Evolutionary conservation across 164 flowering plant genomes (phyloP).

Genomic region (Magnolia officinalis): DNA sequence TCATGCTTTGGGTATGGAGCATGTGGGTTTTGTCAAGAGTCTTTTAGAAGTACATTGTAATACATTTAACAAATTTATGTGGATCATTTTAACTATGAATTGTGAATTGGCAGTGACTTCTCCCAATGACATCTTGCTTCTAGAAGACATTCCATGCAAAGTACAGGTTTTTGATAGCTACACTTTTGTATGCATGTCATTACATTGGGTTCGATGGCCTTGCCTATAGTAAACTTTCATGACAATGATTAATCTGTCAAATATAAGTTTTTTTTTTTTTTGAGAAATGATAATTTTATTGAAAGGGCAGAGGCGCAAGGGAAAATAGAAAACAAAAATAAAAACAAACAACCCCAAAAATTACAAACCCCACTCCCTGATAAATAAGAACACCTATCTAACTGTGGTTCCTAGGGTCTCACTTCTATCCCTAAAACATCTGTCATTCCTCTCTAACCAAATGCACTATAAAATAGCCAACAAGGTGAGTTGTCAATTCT

Average conservation of each 20-base stretch:
- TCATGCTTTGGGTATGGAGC: background rate
- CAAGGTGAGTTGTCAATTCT: too few species aligned
- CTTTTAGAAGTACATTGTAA: background rate
- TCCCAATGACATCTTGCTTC: background rate
- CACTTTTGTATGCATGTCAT: background rate
- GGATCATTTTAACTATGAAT: background rate
- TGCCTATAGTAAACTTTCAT: background rate
- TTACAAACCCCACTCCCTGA: too few species aligned
- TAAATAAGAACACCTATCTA: too few species aligned
- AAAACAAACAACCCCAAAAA: too few species aligned
- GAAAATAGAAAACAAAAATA: too few species aligned
- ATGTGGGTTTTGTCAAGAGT: background rate
- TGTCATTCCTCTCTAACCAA: too few species aligned
- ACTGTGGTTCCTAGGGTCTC: too few species aligned
- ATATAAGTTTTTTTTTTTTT: too few species aligned
- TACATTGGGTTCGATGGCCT: background rate
- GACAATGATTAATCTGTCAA: background rate
- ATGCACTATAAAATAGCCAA: too few species aligned
- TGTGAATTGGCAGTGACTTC: background rate
- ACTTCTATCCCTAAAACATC: too few species aligned
- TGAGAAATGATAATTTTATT: too few species aligned
- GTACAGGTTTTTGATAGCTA: background rate
- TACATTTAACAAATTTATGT: background rate
- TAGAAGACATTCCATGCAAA: background rate
- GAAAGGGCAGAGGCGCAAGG: too few species aligned